Evolutionary conservation across 2,329 filamentous ascomycete genomes (phyloP), one percentile per base, ranked within the genome.

Genomic region (Fusarium caatingaense): DNA sequence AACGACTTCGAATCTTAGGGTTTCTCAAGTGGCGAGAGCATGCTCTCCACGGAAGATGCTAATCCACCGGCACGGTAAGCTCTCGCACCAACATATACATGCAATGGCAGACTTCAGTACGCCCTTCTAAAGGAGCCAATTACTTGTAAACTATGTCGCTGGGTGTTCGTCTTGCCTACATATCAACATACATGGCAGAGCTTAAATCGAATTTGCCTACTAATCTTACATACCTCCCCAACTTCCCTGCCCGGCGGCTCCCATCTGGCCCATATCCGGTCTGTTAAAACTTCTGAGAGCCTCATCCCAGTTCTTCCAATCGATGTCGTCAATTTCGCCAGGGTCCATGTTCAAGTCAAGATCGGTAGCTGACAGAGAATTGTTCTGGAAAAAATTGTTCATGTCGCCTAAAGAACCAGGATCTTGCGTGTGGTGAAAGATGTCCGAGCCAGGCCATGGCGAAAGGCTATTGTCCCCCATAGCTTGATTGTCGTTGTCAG

Each of bases 281-380:
- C 37, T 63, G 20, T 28, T 56, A 12, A 71, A 30, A 8, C 13
- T 34, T 15, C 34, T 69, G 16, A 71, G 47, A 6, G 68, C 46
- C 16, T 72, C 68, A 32, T 66, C 64, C 68, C 68, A 71, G 41
- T 72, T 66, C 30, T 66, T 55, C 68, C 68, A 71, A 10, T 71
- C 68, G 4, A 71, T 71, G 8, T 71, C 68, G 6, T 63, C 68
- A n/a, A 72, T 55, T 21, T 72, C 68, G 3, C 65, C 60, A 12
- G 69, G 60, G 10, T 71, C 68, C 32, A 66, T 60, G 8, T 55
- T 59, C 18, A 71, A 23, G 28, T 72, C 68, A 21, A 71, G 51
- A 3, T 53, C 37, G 6, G 34, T n/a, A 21, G 51, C 23, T 6
- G 50, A 23, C 0, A 55, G 27, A 13, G 25, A 12, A 9, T 37